Conservation (phyloP, 1,139 yeast genomes). For the Blastobotrys arbuscula region DNA sequence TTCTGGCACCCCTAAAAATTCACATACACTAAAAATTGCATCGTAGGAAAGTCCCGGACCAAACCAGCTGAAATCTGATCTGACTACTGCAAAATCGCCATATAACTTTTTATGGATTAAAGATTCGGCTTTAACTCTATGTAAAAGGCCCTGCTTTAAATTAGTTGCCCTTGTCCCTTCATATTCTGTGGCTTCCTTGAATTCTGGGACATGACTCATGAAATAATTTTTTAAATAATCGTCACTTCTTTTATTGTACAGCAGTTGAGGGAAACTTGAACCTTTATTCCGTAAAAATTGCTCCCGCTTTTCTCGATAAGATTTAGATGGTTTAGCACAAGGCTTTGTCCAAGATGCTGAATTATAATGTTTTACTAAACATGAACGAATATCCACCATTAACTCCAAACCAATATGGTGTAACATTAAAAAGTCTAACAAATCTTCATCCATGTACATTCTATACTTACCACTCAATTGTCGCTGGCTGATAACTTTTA, state of each 20-base stretch:
- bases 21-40: slow-evolving; percentile 16
- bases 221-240: background rate
- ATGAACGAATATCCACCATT: slow-evolving; percentile 6
- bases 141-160: slow-evolving; percentile 13
- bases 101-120: slow-evolving; percentile 13
- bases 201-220: slow-evolving; percentile 8
- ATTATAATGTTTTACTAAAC: slow-evolving; percentile 1
- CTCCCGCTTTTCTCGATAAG: slow-evolving; percentile 2
- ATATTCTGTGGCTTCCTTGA: slow-evolving; percentile 6
- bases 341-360: slow-evolving; percentile 11
- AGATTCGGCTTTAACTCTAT: slow-evolving; percentile 11
- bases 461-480: slow-evolving; percentile 21
- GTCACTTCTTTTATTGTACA: background rate
- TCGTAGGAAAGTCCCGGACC: slow-evolving; percentile 19
- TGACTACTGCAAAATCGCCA: slow-evolving; percentile 17
- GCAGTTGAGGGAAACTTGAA: background rate
- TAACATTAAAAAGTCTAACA: slow-evolving; percentile 17
- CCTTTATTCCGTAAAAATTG: background rate
- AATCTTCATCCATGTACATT: slow-evolving; percentile 18
- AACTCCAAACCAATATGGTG: slow-evolving; percentile 17
- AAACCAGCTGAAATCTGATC: slow-evolving; percentile 21
- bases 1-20: slow-evolving; percentile 18
- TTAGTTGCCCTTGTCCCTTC: background rate
- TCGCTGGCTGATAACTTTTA: slow-evolving; percentile 13
- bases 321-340: slow-evolving; percentile 1